phyloP scores from a whole-genome alignment of 306 rosid genomes.

The Arachis stenosperma region DNA sequence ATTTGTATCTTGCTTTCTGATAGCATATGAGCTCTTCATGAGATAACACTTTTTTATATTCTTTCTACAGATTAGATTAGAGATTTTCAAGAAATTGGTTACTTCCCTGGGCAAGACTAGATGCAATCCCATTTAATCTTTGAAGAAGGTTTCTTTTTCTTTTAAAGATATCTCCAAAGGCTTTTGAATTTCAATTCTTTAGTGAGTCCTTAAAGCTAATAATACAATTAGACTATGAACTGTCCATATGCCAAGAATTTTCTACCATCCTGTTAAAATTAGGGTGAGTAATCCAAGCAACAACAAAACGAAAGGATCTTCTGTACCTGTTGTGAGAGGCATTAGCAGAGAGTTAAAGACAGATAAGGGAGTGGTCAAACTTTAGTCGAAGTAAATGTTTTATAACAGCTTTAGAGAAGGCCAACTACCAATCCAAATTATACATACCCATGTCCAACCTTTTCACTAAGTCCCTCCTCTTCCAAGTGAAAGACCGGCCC shows the following conservation, averaged over 20 bases:
- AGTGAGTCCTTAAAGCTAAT: neutral
- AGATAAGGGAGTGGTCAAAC: neutral
- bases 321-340: neutral
- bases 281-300: neutral
- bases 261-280: too few species aligned
- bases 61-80: neutral
- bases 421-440: too few species aligned
- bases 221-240: neutral
- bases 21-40: neutral
- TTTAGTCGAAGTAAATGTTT: neutral
- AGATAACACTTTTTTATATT: too few species aligned
- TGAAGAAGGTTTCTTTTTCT: neutral
- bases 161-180: neutral
- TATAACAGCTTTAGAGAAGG: neutral
- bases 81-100: neutral
- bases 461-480: neutral
- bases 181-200: neutral
- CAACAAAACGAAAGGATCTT: neutral
- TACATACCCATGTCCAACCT: too few species aligned
- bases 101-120: neutral
- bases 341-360: too few species aligned
- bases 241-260: too few species aligned
- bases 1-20: neutral
- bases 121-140: neutral
- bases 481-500: neutral